Evolutionary conservation across 495 filamentous ascomycete species (phyloP).

Genomic region (Trichoderma asperelloides): DNA sequence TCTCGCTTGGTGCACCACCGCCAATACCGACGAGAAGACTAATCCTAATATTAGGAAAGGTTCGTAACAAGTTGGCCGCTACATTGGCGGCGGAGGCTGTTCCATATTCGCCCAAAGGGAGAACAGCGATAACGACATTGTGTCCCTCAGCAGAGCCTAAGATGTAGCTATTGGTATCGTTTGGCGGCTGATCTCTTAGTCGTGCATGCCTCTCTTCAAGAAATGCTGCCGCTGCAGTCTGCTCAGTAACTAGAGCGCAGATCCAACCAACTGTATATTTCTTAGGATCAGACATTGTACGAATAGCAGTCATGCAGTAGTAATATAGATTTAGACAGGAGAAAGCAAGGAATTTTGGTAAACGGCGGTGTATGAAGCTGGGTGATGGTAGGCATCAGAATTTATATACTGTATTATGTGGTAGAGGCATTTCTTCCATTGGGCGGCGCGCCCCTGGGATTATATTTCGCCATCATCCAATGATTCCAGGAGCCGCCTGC

Average conservation of each 20-base stretch:
- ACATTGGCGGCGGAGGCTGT: constrained; percentile 24
- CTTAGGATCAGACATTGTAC: background rate
- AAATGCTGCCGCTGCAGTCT: constrained; percentile 33
- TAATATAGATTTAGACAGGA: too few relatives aligned
- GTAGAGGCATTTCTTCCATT: too few relatives aligned
- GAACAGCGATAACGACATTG: constrained; percentile 33
- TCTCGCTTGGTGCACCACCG: constrained; percentile 27
- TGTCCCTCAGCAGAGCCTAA: constrained; percentile 34
- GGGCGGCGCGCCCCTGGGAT: too few relatives aligned
- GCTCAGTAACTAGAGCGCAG: constrained; percentile 35
- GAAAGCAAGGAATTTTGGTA: too few relatives aligned
- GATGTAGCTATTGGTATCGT: constrained; percentile 29
- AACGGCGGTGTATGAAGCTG: too few relatives aligned
- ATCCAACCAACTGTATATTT: constrained; percentile 45
- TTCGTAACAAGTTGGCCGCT: constrained; percentile 26
- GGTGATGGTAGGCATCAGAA: too few relatives aligned
- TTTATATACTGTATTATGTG: too few relatives aligned
- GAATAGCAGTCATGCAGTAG: too few relatives aligned
- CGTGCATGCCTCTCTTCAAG: constrained; percentile 37
- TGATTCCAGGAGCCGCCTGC: too few relatives aligned
- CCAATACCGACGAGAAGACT: constrained; percentile 42
- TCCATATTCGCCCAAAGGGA: constrained; percentile 32
- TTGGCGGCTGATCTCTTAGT: background rate
- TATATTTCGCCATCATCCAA: too few relatives aligned
- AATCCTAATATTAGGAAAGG: constrained; percentile 32